Base-by-base conservation (phyloP, 1,284 basidiomycete genomes). In the Pseudozyma sp. region DNA sequence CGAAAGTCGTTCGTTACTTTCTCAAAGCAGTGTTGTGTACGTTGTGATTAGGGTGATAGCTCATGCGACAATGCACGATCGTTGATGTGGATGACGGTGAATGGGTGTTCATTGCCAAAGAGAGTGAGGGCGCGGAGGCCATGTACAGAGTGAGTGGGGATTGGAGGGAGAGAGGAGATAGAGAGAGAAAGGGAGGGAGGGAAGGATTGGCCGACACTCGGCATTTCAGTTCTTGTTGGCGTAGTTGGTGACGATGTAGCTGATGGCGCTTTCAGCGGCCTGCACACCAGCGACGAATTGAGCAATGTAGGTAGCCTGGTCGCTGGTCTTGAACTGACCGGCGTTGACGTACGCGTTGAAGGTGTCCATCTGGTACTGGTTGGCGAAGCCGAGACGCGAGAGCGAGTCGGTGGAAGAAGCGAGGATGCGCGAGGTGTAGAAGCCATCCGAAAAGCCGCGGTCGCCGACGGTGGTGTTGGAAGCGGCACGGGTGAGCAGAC, bases 331-430 rank as follows among this genome's bases (percentile, higher is more conserved):
- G 60, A 63, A 70, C 10, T 17, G 31, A 29, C 61, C 67, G 2
- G 70, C 60, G 3, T 31, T 24, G 24, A 77, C 40, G 64, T 75
- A 68, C 11, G 72, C 42, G 33, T 75, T 35, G 68, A 73, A 81
- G 24, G 80, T 75, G 71, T 91, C 89, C 29, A 48, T 64, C 30
- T 91, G 87, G 80, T 89, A 91, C 78, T 92, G 91, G 9, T 87
- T 88, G 10, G 84, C 84, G 81, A 92, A 92, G 3, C 90, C 91
- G 0, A 92, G 87, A 72, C 87, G 88, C 30, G 90, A 90, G 75
- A 87, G 86, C 35, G 86, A 86, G 55, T 87, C 85, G 31, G 85
- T 82, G 7, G 63, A 61, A 7, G 78, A 53, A 4, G 89, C 89
- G 79, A 92, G 92, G 14, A 87, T 86, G 78, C 88, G 88, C 5